Evolutionary conservation across 2,329 filamentous ascomycete genomes (phyloP), one percentile per base, ranked within the genome.

Genomic region (Fusarium palustre): DNA sequence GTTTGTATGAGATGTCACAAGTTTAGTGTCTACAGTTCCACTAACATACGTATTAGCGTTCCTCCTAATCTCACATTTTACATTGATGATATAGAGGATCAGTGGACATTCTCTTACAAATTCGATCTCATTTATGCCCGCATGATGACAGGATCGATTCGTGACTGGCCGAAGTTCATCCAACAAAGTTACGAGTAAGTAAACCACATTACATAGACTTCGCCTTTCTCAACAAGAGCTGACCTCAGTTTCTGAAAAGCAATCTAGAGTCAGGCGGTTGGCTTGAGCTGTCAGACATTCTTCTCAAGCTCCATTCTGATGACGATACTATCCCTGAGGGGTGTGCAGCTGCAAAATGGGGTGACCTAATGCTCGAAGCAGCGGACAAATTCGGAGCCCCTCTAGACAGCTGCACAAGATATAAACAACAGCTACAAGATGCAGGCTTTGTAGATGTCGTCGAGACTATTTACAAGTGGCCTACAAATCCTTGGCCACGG

Each of bases 371-470:
- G 46, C 61, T 80, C 0, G 69, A 80, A 41, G 74, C 76, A 4
- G 76, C 76, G 7, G 63, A 53, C 1, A 72, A 74, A 4, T 65
- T 80, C 8, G 75, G 76, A 0, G 76, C 79, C 3, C 68, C 74
- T 3, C 69, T 76, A 18, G 76, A 79, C 41, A 77, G 75, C 24
- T 76, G 74, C 0, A 68, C 69, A 0, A 43, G 61, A 1, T 80
- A 79, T 52, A 76, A 75, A 42, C 64, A 76, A 41, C 80, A 82
- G 55, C 79, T 88, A 67, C 75, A 77, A 6, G 83, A 84, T 15
- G 85, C 82, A 0, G 87, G 87, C 0, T 89, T 89, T 64, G 77
- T 80, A 41, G 81, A 87, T 55, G 81, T 89, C 0, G 76, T 76
- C 0, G 82, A 87, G 69, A 76, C 80, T 3, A 71, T 83, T 8